These are phyloP conservation scores for Serpula lacrymans DNA, from an alignment of 768 basidiomycete genomes.

Conservation along the genomic window DNA sequence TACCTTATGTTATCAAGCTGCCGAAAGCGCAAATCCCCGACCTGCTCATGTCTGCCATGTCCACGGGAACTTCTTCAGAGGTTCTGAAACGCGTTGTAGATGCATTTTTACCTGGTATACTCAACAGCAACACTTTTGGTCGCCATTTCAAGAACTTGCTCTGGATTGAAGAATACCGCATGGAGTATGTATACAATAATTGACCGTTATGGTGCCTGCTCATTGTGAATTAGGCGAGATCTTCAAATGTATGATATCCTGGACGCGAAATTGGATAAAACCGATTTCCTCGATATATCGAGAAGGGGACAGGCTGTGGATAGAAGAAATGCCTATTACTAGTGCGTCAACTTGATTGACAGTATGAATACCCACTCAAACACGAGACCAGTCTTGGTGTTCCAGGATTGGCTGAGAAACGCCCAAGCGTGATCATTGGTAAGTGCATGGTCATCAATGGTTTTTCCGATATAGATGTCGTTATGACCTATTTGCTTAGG, in stretches of 20 bases:
- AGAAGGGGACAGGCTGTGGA: constrained; percentile 21
- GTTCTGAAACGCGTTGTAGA: not conserved
- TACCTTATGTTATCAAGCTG: constrained; percentile 12
- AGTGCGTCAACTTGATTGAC: constrained; percentile 8
- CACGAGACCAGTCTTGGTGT: constrained; percentile 32
- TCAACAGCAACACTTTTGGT: constrained; percentile 40
- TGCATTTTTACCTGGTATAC: constrained; percentile 33
- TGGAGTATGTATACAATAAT: too few species aligned
- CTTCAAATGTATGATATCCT: constrained; percentile 7
- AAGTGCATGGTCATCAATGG: constrained; percentile 13
- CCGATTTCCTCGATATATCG: constrained; percentile 23
- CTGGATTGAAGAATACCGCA: constrained; percentile 54
- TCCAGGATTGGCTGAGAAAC: constrained; percentile 55
- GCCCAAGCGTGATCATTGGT: constrained; percentile 57
- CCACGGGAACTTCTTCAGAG: not conserved
- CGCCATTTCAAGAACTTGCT: constrained; percentile 48
- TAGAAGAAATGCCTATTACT: constrained; percentile 22
- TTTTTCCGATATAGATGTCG: not conserved
- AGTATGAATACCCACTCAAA: not conserved
- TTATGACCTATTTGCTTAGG: constrained; percentile 35
- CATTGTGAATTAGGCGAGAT: not conserved
- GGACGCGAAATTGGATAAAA: constrained; percentile 31
- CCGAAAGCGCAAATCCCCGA: constrained; percentile 8
- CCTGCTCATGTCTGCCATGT: not conserved
- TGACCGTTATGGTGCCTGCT: constrained; percentile 25